Conservation (phyloP, 2,329 filamentous ascomycete genomes). For the Penicillium sp. region DNA sequence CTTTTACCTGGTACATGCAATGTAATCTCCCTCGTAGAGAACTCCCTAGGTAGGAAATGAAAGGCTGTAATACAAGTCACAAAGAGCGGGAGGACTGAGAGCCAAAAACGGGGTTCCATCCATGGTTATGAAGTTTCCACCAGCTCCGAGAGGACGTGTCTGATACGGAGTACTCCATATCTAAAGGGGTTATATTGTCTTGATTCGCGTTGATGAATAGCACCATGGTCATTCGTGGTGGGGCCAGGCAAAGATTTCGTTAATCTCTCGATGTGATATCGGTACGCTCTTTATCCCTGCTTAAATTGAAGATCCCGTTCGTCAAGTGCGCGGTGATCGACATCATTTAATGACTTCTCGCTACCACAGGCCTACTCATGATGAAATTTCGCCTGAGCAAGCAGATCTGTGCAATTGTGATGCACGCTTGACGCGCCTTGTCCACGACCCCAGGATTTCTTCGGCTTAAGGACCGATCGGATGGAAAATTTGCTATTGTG, state of each 20-base stretch:
- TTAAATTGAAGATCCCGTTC: too few relatives aligned
- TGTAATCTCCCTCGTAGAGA: too few relatives aligned
- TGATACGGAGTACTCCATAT: constrained; percentile 10
- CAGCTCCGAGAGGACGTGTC: constrained; percentile 17
- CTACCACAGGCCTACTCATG: too few relatives aligned
- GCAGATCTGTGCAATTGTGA: neutral
- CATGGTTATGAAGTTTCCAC: constrained; percentile 32
- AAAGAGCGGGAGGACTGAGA: constrained; percentile 18
- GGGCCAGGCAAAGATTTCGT: constrained; percentile 11
- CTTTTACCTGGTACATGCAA: too few relatives aligned
- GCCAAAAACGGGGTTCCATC: constrained; percentile 16
- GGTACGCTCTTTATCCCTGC: too few relatives aligned
- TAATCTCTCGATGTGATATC: neutral
- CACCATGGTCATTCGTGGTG: constrained; percentile 18
- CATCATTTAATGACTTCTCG: too few relatives aligned
- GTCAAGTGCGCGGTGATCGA: too few relatives aligned
- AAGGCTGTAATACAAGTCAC: too few relatives aligned
- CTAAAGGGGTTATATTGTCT: constrained; percentile 24
- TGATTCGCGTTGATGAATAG: constrained; percentile 20
- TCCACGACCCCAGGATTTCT: constrained; percentile 19
- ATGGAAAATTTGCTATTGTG: constrained; percentile 16
- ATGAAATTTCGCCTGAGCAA: neutral
- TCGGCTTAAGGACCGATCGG: constrained; percentile 17
- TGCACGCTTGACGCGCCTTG: constrained; percentile 17
- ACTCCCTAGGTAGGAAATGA: too few relatives aligned